A percentile compares a stretch with the other conserved stretches of the same genome.
Conservation (phyloP, 106 monocot species). For the Acorus gramineus region DNA sequence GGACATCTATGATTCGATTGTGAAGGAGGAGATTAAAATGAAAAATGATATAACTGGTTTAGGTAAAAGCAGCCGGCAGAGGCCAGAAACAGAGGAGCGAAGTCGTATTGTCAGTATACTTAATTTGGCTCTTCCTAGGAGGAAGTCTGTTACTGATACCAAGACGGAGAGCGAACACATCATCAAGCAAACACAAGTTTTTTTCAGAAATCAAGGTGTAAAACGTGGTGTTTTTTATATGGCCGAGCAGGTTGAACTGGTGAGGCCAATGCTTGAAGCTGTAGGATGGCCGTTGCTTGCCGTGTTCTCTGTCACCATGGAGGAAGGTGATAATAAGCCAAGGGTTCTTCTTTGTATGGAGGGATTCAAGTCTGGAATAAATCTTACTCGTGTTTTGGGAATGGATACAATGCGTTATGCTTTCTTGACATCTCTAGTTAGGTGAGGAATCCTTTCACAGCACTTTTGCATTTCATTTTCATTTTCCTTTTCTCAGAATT, state of each 20-base stretch:
- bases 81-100: slow-evolving; percentile 55
- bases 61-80: slow-evolving; percentile 34
- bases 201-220: slow-evolving; percentile 77
- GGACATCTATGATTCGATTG: slow-evolving; percentile 89
- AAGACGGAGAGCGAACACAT: slow-evolving; percentile 69
- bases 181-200: slow-evolving; percentile 66
- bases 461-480: too few relatives aligned
- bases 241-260: slow-evolving; percentile 85
- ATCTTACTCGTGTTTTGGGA: slow-evolving; percentile 74
- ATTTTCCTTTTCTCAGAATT: too few relatives aligned
- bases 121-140: slow-evolving; percentile 84
- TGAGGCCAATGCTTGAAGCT: slow-evolving; percentile 94
- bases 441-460: slow-evolving; percentile 28
- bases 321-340: slow-evolving; percentile 79
- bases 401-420: slow-evolving; percentile 99
- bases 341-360: slow-evolving; percentile 93
- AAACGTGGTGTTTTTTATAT: slow-evolving; percentile 80
- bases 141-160: slow-evolving; percentile 55
- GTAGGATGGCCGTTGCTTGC: slow-evolving; percentile 98
- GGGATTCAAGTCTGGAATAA: slow-evolving; percentile 83
- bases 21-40: slow-evolving; percentile 92
- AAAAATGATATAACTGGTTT: slow-evolving; percentile 39
- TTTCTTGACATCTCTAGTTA: slow-evolving; percentile 82
- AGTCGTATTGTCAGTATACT: slow-evolving; percentile 77
- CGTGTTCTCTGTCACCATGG: slow-evolving; percentile 92